phyloP scores from a whole-genome alignment of 139 green algal genomes.

The Trebouxia sp. region DNA sequence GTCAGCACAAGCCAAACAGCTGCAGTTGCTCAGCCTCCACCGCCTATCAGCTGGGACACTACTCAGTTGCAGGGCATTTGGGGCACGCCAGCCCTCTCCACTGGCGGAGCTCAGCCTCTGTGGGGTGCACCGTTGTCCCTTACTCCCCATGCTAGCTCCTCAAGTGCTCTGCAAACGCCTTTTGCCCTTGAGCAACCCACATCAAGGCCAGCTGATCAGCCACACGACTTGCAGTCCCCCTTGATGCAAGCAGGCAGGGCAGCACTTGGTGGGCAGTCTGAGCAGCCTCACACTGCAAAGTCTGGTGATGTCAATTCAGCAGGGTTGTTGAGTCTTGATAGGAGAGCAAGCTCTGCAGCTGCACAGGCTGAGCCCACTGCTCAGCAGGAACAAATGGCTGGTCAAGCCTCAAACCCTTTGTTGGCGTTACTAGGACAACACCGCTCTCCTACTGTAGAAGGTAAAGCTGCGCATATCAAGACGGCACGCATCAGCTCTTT shows the following conservation, averaged over 20 bases:
- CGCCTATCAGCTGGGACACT: not conserved
- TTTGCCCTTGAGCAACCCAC: not conserved
- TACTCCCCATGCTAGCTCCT: not conserved
- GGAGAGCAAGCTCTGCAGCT: not conserved
- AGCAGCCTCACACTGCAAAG: not conserved
- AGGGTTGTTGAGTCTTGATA: not conserved
- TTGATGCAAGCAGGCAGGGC: not conserved
- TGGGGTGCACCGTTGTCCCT: not conserved
- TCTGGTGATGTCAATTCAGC: not conserved
- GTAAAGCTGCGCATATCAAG: not conserved
- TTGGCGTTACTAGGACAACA: constrained; percentile 5
- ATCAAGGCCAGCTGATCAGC: not conserved
- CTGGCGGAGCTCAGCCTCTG: not conserved
- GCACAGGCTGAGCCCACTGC: not conserved
- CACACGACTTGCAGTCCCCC: not conserved
- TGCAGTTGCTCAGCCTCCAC: too few relatives aligned
- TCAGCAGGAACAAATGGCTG: not conserved
- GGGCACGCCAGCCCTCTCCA: not conserved
- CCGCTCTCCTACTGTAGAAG: not conserved
- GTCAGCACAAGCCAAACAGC: too few relatives aligned
- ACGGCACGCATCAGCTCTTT: not conserved
- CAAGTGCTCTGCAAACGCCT: not conserved
- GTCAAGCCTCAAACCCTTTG: not conserved
- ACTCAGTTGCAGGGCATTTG: constrained; percentile 12
- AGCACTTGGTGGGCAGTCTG: not conserved